These are phyloP conservation scores for Prillingera fragicola DNA, from an alignment of 1,284 basidiomycete species.

Conservation along the genomic window DNA sequence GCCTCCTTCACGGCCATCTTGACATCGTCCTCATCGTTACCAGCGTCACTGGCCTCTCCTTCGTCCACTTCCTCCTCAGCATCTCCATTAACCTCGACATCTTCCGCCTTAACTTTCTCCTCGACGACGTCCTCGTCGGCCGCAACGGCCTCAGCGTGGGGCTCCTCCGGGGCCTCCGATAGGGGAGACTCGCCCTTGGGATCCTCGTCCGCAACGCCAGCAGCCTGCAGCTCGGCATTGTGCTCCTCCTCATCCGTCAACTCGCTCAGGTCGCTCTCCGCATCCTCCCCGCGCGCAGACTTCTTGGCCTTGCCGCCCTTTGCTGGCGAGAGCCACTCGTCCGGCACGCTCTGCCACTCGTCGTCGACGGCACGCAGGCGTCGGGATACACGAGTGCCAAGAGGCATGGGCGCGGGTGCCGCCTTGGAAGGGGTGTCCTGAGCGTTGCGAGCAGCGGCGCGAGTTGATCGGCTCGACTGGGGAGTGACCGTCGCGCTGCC, in stretches of 20 bases:
- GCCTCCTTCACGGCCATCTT: conserved; percentile 39
- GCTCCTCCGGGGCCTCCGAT: conserved; percentile 7
- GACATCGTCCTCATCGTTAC: conserved; percentile 11
- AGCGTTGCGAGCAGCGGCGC: conserved; percentile 6
- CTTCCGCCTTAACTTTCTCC: conserved; percentile 1
- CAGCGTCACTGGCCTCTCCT: neutral
- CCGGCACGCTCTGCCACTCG: conserved; percentile 48
- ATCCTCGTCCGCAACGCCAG: neutral
- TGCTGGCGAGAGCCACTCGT: conserved; percentile 37
- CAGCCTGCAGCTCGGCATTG: conserved; percentile 15
- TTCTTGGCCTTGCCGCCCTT: conserved; percentile 5
- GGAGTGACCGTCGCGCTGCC: conserved; percentile 7
- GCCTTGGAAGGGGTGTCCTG: conserved; percentile 15
- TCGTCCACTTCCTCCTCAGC: conserved; percentile 9
- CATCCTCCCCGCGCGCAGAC: conserved; percentile 12
- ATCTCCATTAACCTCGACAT: conserved; percentile 5
- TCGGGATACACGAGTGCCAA: conserved; percentile 35
- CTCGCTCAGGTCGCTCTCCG: conserved; percentile 44
- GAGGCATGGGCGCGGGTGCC: conserved; percentile 20
- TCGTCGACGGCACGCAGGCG: conserved; percentile 34
- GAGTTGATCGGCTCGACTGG: conserved; percentile 15
- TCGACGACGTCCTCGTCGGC: conserved; percentile 1
- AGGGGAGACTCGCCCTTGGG: conserved; percentile 9
- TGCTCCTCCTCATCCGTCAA: conserved; percentile 44
- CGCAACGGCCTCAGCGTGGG: neutral